Evolutionary conservation across 306 rosid genomes (phyloP).

Genomic region (Malus fusca): DNA sequence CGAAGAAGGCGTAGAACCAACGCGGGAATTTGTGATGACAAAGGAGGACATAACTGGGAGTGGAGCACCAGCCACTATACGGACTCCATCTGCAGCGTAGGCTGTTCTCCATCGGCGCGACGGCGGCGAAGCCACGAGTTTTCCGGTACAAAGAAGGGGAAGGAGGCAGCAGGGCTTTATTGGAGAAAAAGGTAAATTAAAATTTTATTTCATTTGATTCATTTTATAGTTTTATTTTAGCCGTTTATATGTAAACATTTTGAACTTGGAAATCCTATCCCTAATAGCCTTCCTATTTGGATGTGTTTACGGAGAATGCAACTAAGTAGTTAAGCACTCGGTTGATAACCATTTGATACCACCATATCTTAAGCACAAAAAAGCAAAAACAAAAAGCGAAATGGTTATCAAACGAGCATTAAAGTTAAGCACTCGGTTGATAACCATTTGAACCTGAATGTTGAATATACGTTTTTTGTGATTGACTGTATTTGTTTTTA

Average conservation of each 20-base stretch:
- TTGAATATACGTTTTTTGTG: background rate
- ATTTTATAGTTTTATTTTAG: too few relatives aligned
- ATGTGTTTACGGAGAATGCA: background rate
- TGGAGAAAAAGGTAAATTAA: too few relatives aligned
- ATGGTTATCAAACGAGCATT: background rate
- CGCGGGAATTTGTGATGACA: constrained; percentile 19
- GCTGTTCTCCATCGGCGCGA: constrained; percentile 11
- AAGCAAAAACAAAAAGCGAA: background rate
- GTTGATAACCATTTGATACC: background rate
- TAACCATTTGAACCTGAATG: background rate
- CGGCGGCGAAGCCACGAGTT: too few relatives aligned
- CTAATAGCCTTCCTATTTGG: background rate
- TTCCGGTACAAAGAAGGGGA: background rate
- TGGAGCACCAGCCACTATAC: constrained; percentile 22
- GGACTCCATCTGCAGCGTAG: constrained; percentile 15
- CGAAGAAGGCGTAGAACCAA: constrained; percentile 5
- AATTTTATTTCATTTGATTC: too few relatives aligned
- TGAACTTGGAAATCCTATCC: background rate
- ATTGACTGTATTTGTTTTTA: background rate
- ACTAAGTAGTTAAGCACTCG: background rate
- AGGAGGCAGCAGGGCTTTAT: background rate
- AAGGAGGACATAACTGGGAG: constrained; percentile 8
- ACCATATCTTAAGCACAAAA: background rate
- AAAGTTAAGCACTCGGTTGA: too few relatives aligned
- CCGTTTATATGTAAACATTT: background rate